Evolutionary conservation across 345 rosid species (phyloP), one percentile per base, ranked within the genome.

Genomic region (Salix purpurea): DNA sequence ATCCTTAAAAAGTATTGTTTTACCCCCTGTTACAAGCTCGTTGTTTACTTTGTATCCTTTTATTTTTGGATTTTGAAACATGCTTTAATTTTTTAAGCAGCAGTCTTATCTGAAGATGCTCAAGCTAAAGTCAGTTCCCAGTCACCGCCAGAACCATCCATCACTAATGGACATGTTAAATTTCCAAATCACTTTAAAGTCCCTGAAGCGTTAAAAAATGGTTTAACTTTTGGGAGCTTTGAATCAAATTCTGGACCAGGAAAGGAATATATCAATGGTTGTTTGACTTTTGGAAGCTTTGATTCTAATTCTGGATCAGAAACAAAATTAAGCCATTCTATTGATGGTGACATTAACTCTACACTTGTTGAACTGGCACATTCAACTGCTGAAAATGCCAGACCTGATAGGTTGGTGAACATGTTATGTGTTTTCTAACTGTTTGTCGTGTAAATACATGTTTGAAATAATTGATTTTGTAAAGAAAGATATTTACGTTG

Each of bases 251-350:
- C 87, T 78, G 88, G 80, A 54, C 66, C 65, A 69, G 84, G 73
- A 74, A 76, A 78, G 36, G 87, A 85, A 56, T 50, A 69, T 56
- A 34, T 42, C 73, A 79, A 80, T 75, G 85, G 65, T 62, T 91
- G 92, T 40, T 84, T 92, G 79, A 88, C 89, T 74, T 94, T 94
- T 87, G 98, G 98, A 85, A 94, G 96, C 84, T 91, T 94, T 76
- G 92, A 81, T 81, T 73, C 88, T 76, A 78, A 67, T 80, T 78
- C 87, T 78, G 88, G 79, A 46, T 39, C 61, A 66, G 84, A 71
- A 74, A 73, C 79, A 37, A 88, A 85, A 56, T 50, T 50, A 32
- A 34, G 48, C 71, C 78, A 81, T 75, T 82, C 61, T 62, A 75
- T 78, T 60, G 66, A 44, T 62, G 81, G 74, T 46, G 92, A 84